Base-by-base conservation (phyloP, 352 stramenopile species). In the Phytophthora ohioensis region DNA sequence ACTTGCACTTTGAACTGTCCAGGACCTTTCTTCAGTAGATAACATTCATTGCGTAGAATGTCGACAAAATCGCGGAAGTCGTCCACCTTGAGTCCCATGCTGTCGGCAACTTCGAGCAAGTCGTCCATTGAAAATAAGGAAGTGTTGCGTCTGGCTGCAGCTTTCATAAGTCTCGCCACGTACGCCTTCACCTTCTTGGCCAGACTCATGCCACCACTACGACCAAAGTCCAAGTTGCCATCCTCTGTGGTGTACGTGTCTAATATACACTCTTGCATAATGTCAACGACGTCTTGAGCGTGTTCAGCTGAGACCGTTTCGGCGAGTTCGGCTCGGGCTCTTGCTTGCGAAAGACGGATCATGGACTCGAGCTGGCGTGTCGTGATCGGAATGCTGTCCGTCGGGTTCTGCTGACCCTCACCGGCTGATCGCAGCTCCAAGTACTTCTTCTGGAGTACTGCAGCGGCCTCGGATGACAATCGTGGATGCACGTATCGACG, bases 351-450 rank as follows among this genome's bases (percentile, higher is more conserved):
- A 3, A 98, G 78, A 0, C 94, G 86, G 42, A 98, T 94, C 31
- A 98, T 63, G 17, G 83, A 97, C 82, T 99, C 98, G 34, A 99
- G 85, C 76, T 99, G 97, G 21, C 98, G 88, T 42, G 96, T 99
- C 9, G 98, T 99, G 66, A 98, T 97, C 56, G 88, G 80, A 82
- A 92, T 86, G 52, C 79, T 88, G 57, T 91, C 82, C 1, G 75
- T 67, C 8, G 75, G 73, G 53, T 86, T 74, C 41, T 69, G 56
- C n/a, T 75, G 70, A 12, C 59, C 71, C n/a, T 87, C 82, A 10
- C 82, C 85, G 3, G 88, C 80, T 38, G 85, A 76, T 13, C 94
- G 82, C 56, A 98, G 88, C 60, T 91, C 81, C 53, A 98, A 70
- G 61, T 98, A 98, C 57, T 97, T 95, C 27, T 85, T 80, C 76